Evolutionary conservation across 2,329 filamentous ascomycete species (phyloP).

Genomic region (Venturia pyrina): DNA sequence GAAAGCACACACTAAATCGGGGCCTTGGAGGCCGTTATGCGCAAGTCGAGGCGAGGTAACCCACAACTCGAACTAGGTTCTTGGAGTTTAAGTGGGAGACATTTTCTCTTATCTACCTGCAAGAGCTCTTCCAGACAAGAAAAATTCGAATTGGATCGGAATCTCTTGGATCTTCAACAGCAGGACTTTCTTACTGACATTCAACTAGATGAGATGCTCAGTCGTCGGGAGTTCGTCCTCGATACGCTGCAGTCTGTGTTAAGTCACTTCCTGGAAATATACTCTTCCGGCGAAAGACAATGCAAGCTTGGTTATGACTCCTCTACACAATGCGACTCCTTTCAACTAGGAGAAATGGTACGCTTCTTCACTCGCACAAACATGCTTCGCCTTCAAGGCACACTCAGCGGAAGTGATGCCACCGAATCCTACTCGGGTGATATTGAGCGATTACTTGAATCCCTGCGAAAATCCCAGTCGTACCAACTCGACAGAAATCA

Average conservation of each 20-base stretch:
- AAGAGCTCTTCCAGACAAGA: too few relatives aligned
- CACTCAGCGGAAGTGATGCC: constrained; percentile 30
- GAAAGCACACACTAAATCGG: not conserved
- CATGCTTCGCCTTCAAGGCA: constrained; percentile 46
- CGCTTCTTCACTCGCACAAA: constrained; percentile 56
- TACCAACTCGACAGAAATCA: constrained; percentile 70
- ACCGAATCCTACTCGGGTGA: constrained; percentile 47
- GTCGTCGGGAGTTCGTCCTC: constrained; percentile 56
- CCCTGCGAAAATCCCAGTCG: constrained; percentile 54
- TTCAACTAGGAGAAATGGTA: constrained; percentile 68
- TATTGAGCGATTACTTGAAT: constrained; percentile 49
- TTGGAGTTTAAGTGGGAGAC: not conserved
- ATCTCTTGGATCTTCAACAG: not conserved
- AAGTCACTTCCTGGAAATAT: constrained; percentile 55
- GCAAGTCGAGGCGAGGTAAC: not conserved
- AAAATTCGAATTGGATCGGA: not conserved
- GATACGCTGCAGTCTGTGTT: constrained; percentile 61
- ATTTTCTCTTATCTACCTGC: not conserved
- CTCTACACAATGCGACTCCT: constrained; percentile 62
- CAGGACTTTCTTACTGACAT: not conserved
- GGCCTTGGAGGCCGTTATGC: not conserved
- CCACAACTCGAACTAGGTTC: not conserved
- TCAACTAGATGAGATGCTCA: constrained; percentile 52
- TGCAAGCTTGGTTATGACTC: constrained; percentile 68
- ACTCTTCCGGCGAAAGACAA: constrained; percentile 56